These are phyloP conservation scores for Verticillium alfalfae DNA, from an alignment of 2,329 filamentous ascomycete species.

Conservation along the genomic window DNA sequence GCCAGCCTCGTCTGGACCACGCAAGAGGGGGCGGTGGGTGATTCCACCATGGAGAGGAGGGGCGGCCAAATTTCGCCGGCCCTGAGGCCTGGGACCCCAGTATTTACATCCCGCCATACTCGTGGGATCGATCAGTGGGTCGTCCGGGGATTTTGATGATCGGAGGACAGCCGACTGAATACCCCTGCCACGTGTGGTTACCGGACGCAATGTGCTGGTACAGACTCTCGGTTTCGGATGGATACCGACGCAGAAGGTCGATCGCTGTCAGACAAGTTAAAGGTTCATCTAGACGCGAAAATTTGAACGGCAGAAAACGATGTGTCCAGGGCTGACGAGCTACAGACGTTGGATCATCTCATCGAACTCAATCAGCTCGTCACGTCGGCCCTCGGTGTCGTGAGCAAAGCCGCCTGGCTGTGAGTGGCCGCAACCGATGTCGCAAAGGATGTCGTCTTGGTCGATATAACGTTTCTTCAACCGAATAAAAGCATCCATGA, in stretches of 20 bases:
- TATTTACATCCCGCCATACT: no score
- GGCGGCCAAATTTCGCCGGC: no score
- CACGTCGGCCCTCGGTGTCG: neutral
- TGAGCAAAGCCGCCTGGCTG: neutral
- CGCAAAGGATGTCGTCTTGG: neutral
- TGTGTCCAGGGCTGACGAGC: neutral
- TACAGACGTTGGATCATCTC: neutral
- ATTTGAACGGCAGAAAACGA: neutral
- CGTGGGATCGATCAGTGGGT: neutral
- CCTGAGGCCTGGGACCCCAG: neutral
- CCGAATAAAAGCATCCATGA: neutral
- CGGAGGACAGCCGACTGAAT: neutral
- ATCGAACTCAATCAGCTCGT: neutral
- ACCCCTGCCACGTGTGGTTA: neutral
- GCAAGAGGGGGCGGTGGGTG: no score
- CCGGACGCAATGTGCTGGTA: no score
- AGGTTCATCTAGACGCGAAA: neutral
- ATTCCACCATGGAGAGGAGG: no score
- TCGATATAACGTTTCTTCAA: neutral
- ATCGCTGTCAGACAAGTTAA: no score
- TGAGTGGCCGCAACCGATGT: neutral
- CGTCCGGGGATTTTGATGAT: neutral
- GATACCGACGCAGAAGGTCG: neutral
- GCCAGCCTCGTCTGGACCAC: neutral
- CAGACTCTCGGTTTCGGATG: neutral